Evolutionary conservation across 2,329 filamentous ascomycete species (phyloP).

Genomic region (Aspergillus sp.): DNA sequence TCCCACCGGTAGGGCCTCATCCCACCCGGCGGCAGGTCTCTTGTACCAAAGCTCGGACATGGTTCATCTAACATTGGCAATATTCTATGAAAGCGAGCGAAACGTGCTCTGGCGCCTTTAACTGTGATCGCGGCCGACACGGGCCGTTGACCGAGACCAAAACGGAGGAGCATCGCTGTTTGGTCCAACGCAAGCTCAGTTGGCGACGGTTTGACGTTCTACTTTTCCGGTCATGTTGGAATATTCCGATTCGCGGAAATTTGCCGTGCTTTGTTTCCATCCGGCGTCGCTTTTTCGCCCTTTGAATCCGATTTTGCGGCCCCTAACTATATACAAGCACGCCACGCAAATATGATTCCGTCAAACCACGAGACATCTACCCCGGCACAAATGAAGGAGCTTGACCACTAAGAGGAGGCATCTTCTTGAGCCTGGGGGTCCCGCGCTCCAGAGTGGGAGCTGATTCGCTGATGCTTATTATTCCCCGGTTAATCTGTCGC

Average conservation of each 20-base stretch:
- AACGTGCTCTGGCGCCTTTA: neutral
- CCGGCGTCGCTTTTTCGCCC: neutral
- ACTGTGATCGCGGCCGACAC: neutral
- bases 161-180: neutral
- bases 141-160: slow-evolving; percentile 7
- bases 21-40: slow-evolving; percentile 32
- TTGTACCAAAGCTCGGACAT: slow-evolving; percentile 33
- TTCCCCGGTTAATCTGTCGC: slow-evolving; percentile 7
- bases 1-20: slow-evolving; percentile 48
- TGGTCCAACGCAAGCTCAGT: neutral
- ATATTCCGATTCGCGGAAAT: slow-evolving; percentile 7
- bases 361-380: neutral
- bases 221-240: no score
- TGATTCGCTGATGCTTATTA: slow-evolving; percentile 2
- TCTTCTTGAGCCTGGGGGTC: slow-evolving; percentile 7
- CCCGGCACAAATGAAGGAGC: slow-evolving; percentile 1
- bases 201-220: neutral
- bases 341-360: neutral
- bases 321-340: neutral
- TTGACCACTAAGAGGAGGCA: neutral
- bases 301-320: neutral
- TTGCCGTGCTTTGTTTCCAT: neutral
- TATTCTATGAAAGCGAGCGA: neutral
- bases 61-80: neutral
- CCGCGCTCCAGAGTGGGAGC: neutral